Base-by-base conservation (phyloP, 2,329 filamentous ascomycete genomes). In the Iodosphaeria phyllophila region DNA sequence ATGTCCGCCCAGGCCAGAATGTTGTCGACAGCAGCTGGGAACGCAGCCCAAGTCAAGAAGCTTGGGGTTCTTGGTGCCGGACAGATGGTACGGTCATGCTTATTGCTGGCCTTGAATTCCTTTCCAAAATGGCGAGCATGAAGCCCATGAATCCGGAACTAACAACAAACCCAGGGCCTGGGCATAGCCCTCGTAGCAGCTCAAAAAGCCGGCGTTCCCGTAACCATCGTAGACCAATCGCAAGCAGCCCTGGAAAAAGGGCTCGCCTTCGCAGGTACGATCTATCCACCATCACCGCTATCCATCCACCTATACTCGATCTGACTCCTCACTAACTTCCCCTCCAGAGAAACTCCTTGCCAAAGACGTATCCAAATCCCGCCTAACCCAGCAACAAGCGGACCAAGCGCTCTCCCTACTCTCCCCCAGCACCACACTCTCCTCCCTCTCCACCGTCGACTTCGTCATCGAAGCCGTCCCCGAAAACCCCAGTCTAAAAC, bases 401-500 rank as follows among this genome's bases (percentile, higher is more conserved):
- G 68, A 80, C 36, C 61, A 70, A 24, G 68, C 75, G 15, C 72
- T 77, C 15, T 66, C 64, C 8, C 69, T 76, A 16, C 58, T 98
- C 32, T 64, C 53, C 0, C 53, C 78, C 6, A 74, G 69, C 26
- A 82, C 77, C 10, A 68, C 68, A 11, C 65, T 95, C 38, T 75
- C 83, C 22, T 65, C 74, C 29, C 69, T 95, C 13, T 69, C 68
- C 14, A 64, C 72, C n/a, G 77, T 83, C 18, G 89, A 98, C 55
- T 93, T 98, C 48, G 75, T 98, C 28, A 95, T 98, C 43, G 89
- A 98, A 57, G 89, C 89, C 10, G 83, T 98, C 6, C 89, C 89
- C 18, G 84, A 93, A 58, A 86, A 92, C 28, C 74, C 78, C 20
- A 60, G 74, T 25, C 66, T 98, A 34, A 98, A 98, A 54, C 71